Percentiles rank a stretch among this genome's conserved stretches.
Conservation (phyloP, 2,329 filamentous ascomycete genomes). For the Penicillium sp. region DNA sequence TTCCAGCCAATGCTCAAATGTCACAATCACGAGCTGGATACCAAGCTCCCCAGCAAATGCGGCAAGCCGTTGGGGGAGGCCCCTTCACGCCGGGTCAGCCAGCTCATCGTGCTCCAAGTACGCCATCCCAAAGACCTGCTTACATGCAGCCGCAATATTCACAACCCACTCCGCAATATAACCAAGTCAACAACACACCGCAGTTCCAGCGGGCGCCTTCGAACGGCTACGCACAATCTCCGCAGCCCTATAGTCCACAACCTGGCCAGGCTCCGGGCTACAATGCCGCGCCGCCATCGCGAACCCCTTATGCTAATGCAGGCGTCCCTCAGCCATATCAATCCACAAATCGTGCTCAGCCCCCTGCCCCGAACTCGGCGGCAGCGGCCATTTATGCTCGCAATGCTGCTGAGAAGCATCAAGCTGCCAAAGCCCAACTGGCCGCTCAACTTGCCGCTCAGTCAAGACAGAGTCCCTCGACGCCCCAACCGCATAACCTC, state of each 20-base stretch:
- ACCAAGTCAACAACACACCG: constrained; percentile 29
- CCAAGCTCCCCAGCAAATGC: constrained; percentile 27
- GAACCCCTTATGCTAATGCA: constrained; percentile 32
- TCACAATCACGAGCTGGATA: constrained; percentile 25
- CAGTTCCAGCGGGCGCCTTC: constrained; percentile 37
- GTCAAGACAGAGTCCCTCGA: constrained; percentile 29
- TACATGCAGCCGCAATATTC: constrained; percentile 34
- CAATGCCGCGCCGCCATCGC: constrained; percentile 29
- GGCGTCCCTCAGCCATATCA: constrained; percentile 24
- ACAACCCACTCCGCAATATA: constrained; percentile 30
- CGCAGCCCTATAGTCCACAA: constrained; percentile 33
- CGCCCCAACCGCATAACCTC: constrained; percentile 27
- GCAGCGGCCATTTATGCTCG: constrained; percentile 33
- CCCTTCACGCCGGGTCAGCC: constrained; percentile 31
- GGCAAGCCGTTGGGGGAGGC: constrained; percentile 27
- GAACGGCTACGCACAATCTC: constrained; percentile 34
- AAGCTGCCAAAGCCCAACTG: constrained; percentile 35
- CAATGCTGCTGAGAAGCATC: constrained; percentile 35
- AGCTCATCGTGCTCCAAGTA: constrained; percentile 29
- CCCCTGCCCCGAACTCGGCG: constrained; percentile 29
- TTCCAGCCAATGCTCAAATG: constrained; percentile 24
- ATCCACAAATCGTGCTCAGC: constrained; percentile 26
- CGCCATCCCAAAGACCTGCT: constrained; percentile 33
- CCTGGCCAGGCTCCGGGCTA: constrained; percentile 29
- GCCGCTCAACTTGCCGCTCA: constrained; percentile 31